Percentiles rank a stretch among this genome's conserved stretches.
Conservation (phyloP, 2,329 filamentous ascomycete genomes). For the Hirsutella minnesotensis region DNA sequence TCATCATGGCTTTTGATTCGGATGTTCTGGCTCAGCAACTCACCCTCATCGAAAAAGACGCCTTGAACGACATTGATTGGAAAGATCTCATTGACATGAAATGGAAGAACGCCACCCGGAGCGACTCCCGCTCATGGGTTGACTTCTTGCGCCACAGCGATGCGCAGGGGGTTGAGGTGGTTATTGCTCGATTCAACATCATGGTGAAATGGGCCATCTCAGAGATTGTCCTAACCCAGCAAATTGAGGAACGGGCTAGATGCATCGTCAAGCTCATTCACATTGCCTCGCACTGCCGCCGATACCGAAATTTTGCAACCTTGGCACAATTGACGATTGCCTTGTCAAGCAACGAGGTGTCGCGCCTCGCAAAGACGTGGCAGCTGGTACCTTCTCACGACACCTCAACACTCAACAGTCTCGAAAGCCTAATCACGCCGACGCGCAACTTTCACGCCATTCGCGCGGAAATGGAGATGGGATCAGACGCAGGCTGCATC, state of each 20-base stretch:
- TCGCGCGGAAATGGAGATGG: conserved; percentile 65
- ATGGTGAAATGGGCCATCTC: conserved; percentile 82
- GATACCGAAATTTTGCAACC: conserved; percentile 71
- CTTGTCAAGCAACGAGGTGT: conserved; percentile 60
- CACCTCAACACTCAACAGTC: conserved; percentile 50
- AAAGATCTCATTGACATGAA: conserved; percentile 74
- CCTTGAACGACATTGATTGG: conserved; percentile 78
- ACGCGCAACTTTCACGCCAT: conserved; percentile 68
- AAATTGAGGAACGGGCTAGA: conserved; percentile 59
- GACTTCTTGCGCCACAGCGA: conserved; percentile 64
- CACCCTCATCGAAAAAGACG: conserved; percentile 77
- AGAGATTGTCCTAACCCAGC: conserved; percentile 63
- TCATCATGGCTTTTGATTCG: conserved; percentile 71
- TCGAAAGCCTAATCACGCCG: conserved; percentile 65
- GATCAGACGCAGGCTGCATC: conserved; percentile 60
- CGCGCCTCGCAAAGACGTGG: conserved; percentile 61
- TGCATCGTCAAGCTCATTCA: conserved; percentile 76
- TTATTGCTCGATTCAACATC: conserved; percentile 77
- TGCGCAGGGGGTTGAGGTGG: conserved; percentile 67
- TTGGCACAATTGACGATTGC: conserved; percentile 73
- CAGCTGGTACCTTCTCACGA: conserved; percentile 54
- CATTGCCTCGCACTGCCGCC: conserved; percentile 64
- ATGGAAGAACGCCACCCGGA: conserved; percentile 60
- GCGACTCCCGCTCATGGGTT: conserved; percentile 65
- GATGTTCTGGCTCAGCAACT: conserved; percentile 72